Evolutionary conservation across 805 yeast species (phyloP).

Genomic region (Lipomyces yamanashiensis): DNA sequence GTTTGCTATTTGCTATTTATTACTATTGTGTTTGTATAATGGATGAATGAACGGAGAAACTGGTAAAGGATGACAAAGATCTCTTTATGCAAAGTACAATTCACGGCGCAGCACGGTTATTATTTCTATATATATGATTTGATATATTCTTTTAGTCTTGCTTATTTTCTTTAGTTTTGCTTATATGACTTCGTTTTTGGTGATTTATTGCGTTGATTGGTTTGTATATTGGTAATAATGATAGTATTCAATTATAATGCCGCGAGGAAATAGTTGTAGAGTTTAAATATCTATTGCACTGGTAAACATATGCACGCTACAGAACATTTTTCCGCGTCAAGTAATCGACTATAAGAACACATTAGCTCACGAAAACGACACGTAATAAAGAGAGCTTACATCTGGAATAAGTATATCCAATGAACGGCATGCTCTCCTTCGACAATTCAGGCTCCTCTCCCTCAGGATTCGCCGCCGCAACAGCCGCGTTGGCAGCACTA

Average conservation of each 20-base stretch:
- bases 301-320: neutral
- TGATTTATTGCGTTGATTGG: neutral
- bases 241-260: neutral
- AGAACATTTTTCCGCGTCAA: constrained; percentile 4
- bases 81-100: no score
- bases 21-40: neutral
- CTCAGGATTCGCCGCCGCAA: constrained; percentile 12
- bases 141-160: neutral
- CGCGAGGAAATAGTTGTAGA: neutral
- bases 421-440: constrained; percentile 87
- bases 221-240: neutral
- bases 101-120: no score
- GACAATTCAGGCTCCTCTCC: constrained; percentile 22
- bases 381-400: constrained; percentile 57
- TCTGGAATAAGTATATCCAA: constrained; percentile 94
- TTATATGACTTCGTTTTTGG: neutral
- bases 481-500: constrained; percentile 34
- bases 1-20: neutral
- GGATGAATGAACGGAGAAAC: neutral
- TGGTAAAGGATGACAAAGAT: no score
- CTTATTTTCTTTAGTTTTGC: neutral
- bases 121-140: neutral
- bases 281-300: no score
- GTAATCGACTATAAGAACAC: constrained; percentile 7
- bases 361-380: neutral